These are phyloP conservation scores for Hypoxylon rickii DNA, from an alignment of 495 filamentous ascomycete genomes.

Conservation along the genomic window DNA sequence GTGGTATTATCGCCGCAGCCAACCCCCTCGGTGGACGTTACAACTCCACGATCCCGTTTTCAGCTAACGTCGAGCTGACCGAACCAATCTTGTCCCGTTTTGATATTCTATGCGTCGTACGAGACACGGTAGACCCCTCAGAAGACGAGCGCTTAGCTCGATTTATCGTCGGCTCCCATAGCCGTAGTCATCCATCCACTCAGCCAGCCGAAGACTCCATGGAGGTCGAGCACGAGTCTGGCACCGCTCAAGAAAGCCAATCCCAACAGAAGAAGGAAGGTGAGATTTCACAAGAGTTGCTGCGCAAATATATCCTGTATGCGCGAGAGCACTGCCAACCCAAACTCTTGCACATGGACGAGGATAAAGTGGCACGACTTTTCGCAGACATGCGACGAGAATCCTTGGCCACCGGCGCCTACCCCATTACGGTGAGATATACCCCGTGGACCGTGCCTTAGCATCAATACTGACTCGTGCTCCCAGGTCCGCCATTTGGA, in stretches of 20 bases:
- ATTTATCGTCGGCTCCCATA: constrained; percentile 94
- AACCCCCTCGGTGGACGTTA: constrained; percentile 97
- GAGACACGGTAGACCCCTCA: constrained; percentile 94
- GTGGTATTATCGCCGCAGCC: constrained; percentile 94
- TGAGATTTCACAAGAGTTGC: constrained; percentile 87
- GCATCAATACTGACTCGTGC: constrained; percentile 28
- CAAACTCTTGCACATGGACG: constrained; percentile 96
- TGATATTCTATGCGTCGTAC: constrained; percentile 95
- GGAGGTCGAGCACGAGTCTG: constrained; percentile 61
- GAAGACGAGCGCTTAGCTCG: constrained; percentile 93
- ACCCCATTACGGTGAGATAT: constrained; percentile 97
- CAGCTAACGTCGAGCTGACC: constrained; percentile 93
- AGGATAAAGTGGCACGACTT: constrained; percentile 91
- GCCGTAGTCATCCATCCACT: constrained; percentile 80
- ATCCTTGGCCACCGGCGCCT: constrained; percentile 88
- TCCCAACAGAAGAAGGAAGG: constrained; percentile 66
- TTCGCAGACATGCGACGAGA: constrained; percentile 97
- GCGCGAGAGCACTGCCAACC: constrained; percentile 88
- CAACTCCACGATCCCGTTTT: constrained; percentile 94
- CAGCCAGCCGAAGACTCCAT: constrained; percentile 62
- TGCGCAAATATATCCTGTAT: constrained; percentile 97
- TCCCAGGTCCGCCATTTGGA: constrained; percentile 90
- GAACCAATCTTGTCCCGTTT: constrained; percentile 98
- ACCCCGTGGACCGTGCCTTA: too few species aligned
- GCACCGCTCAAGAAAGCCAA: constrained; percentile 49